Evolutionary conservation across 148 eudicot species (phyloP).

Genomic region (Cornus controversa): DNA sequence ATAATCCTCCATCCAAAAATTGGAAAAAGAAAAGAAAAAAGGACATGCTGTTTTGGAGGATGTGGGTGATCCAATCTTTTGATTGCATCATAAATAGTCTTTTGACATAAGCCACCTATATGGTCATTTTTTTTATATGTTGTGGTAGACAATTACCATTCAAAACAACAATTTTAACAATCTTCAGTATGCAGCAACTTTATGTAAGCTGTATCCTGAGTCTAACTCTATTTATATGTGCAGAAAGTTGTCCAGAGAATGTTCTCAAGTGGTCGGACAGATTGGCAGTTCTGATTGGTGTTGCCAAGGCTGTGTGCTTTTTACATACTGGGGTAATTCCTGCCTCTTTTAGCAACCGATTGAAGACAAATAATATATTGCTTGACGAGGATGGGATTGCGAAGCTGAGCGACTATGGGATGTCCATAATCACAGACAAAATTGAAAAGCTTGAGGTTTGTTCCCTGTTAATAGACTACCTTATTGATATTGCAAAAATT

Average conservation of each 20-base stretch:
- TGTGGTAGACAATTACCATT: too few relatives aligned
- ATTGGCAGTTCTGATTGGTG: slow-evolving; percentile 56
- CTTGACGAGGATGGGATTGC: slow-evolving; percentile 68
- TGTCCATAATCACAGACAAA: slow-evolving; percentile 54
- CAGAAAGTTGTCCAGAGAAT: slow-evolving; percentile 47
- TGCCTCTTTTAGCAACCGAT: slow-evolving; percentile 42
- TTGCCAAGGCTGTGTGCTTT: slow-evolving; percentile 72
- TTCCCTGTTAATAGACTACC: neutral
- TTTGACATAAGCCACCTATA: too few relatives aligned
- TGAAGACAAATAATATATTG: slow-evolving; percentile 58
- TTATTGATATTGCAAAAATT: neutral
- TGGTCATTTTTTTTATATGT: neutral
- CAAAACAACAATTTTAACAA: neutral
- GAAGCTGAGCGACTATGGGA: slow-evolving; percentile 70
- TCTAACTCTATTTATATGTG: neutral
- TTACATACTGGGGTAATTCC: slow-evolving; percentile 61
- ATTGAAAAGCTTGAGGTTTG: slow-evolving; percentile 48
- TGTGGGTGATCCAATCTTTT: neutral
- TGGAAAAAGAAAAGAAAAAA: too few relatives aligned
- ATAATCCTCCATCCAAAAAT: neutral
- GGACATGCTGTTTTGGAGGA: neutral
- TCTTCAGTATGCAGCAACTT: neutral
- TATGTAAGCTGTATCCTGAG: slow-evolving; percentile 5
- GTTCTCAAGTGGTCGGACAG: slow-evolving; percentile 64
- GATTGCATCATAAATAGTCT: neutral